Percentiles rank a stretch among this genome's conserved stretches.
phyloP scores from a whole-genome alignment of 228 moss, liverwort and hornwort species.

The Sphagnum magellanicum region DNA sequence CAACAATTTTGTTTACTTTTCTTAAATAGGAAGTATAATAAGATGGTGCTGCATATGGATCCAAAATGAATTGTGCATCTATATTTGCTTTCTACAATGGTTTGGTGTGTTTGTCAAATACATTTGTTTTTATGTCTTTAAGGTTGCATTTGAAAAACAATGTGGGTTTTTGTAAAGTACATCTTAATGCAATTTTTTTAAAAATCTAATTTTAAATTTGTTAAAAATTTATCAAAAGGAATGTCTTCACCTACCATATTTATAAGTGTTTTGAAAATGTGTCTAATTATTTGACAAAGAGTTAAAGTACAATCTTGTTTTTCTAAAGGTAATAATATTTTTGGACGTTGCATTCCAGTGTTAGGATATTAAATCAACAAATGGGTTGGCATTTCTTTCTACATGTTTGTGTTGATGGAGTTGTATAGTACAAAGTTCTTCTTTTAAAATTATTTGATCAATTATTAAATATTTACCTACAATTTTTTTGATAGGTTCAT shows the following conservation, averaged over 20 bases:
- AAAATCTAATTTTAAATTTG: background rate
- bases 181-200: background rate
- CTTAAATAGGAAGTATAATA: no score
- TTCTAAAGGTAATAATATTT: background rate
- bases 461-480: background rate
- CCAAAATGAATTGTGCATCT: background rate
- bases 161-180: background rate
- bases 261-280: background rate
- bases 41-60: background rate
- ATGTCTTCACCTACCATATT: background rate
- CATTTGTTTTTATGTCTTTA: background rate
- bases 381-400: background rate
- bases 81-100: no score
- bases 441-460: background rate
- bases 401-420: background rate
- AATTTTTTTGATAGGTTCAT: background rate
- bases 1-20: no score
- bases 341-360: background rate
- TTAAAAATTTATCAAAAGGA: background rate
- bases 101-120: background rate
- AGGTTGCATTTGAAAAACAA: background rate
- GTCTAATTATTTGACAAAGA: background rate
- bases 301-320: background rate
- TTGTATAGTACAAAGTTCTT: background rate
- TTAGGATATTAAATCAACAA: background rate